Evolutionary conservation across 768 basidiomycete genomes (phyloP), one percentile per base, ranked within the genome.

Genomic region (Tulasnella sp.): DNA sequence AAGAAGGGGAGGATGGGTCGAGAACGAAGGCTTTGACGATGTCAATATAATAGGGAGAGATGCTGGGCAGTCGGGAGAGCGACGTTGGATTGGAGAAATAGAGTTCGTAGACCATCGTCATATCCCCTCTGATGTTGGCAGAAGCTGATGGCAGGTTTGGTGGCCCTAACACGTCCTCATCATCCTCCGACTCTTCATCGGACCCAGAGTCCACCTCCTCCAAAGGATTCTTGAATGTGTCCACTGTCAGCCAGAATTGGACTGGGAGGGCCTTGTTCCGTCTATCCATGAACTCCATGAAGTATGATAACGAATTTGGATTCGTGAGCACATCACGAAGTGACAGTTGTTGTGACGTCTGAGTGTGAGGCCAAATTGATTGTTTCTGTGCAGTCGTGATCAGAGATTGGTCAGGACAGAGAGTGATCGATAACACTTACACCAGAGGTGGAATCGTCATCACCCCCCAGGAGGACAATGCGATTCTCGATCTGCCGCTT

Each of bases 271-370:
- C 87, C 29, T 86, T 81, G 61, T 82, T 78, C 7, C 87, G 80
- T 12, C 96, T 80, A 65, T 98, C 96, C 90, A 97, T 93, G 66
- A 90, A 96, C 73, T 99, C 96, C 84, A 97, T 92, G 73, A 94
- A 89, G 69, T 96, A 94, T 1, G 89, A 91, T 2, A 98, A 78
- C 0, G 92, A 91, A 38, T 83, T 85, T 0, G 94, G 93, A 64
- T 91, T 92, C 22, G 83, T 75, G 2, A 99, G 80, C 52, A 98
- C 78, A 53, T 91, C 86, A 41, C 87, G 80, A 3, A 94, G 75
- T 0, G 79, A 75, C 22, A 87, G 71, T 10, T 58, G 53, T 10
- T 78, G 73, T 3, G 79, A 74, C 45, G 79, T 75, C 72, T 66
- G 42, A 66, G 67, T 60, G 51, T 82, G 82, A 45, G 73, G 70